phyloP scores from a whole-genome alignment of 1,284 basidiomycete genomes.

The Exsudoporus floridanus region DNA sequence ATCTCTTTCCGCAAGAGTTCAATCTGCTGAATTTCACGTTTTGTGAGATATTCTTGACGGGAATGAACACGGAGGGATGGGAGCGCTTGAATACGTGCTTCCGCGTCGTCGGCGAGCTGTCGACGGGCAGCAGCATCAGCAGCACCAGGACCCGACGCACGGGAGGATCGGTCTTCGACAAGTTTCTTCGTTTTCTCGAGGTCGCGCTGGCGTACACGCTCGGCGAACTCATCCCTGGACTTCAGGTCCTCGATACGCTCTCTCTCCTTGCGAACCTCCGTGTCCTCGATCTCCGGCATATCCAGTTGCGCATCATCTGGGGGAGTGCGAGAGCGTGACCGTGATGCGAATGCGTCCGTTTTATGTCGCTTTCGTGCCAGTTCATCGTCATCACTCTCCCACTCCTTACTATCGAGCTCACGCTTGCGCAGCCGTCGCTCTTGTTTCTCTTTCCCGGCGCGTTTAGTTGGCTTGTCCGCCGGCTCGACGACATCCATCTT shows the following conservation, averaged over 20 bases:
- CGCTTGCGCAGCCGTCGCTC: slow-evolving; percentile 76
- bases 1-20: slow-evolving; percentile 93
- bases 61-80: slow-evolving; percentile 83
- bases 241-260: slow-evolving; percentile 78
- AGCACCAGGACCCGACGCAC: slow-evolving; percentile 60
- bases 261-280: slow-evolving; percentile 68
- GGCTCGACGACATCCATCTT: slow-evolving; percentile 44
- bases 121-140: slow-evolving; percentile 82
- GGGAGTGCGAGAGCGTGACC: slow-evolving; percentile 18
- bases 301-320: slow-evolving; percentile 39
- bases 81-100: slow-evolving; percentile 76
- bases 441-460: slow-evolving; percentile 49
- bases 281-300: slow-evolving; percentile 58
- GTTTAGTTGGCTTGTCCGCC: slow-evolving; percentile 48
- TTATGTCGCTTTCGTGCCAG: slow-evolving; percentile 65
- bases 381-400: slow-evolving; percentile 89
- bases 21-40: slow-evolving; percentile 94
- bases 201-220: slow-evolving; percentile 84
- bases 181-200: slow-evolving; percentile 84
- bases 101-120: slow-evolving; percentile 81
- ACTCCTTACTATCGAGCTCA: slow-evolving; percentile 75
- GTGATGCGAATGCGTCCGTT: slow-evolving; percentile 41
- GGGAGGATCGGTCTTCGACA: slow-evolving; percentile 89
- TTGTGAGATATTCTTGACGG: slow-evolving; percentile 92
- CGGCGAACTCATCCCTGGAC: slow-evolving; percentile 92